Base-by-base conservation (phyloP, 768 basidiomycete genomes). In the Mycena vitilis region DNA sequence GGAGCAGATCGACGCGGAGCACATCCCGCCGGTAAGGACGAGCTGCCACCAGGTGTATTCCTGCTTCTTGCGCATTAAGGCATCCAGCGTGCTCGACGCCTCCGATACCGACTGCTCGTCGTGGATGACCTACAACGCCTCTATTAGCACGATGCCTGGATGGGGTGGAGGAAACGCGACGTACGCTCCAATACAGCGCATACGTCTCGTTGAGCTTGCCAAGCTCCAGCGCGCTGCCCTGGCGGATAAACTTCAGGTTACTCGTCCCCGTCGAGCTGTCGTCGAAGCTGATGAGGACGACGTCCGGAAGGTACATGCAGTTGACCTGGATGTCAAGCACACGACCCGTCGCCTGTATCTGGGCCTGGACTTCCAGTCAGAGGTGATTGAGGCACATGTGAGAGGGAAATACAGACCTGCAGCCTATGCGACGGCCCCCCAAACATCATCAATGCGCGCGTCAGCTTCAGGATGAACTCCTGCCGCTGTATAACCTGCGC, bases 381-480 rank as follows among this genome's bases (percentile, higher is more conserved):
- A n/a, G n/a, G n/a, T n/a, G n/a, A n/a, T n/a, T n/a, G n/a, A n/a
- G n/a, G n/a, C n/a, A n/a, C n/a, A n/a, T n/a, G n/a, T n/a, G n/a
- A n/a, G n/a, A n/a, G n/a, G 30, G 30, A 30, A 30, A 5, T 2
- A 30, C 30, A 2, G 30, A 30, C 30, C 30, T 30, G 40, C 40
- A 40, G 40, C 10, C 40, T 10, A 9, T 40, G 40, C 11, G 15
- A 16, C 15, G 51, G 51, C 13, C n/a, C 91, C 11, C 94, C 94
- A 71, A 93, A 95, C 87, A 92, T 93, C 93, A 95, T 96, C 85
- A 96, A 89, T 12, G 93, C 89, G 58, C 93, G 87, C 8, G 91
- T 87, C 36, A 95, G 87, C 82, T 95, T 95, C 78, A 95, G 80
- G 57, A 96, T 85, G 79, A 96, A 96, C 64, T 92, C 91, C 75